These are phyloP conservation scores for Lactarius pseudohatsudake DNA, from an alignment of 768 basidiomycete species.

Conservation along the genomic window DNA sequence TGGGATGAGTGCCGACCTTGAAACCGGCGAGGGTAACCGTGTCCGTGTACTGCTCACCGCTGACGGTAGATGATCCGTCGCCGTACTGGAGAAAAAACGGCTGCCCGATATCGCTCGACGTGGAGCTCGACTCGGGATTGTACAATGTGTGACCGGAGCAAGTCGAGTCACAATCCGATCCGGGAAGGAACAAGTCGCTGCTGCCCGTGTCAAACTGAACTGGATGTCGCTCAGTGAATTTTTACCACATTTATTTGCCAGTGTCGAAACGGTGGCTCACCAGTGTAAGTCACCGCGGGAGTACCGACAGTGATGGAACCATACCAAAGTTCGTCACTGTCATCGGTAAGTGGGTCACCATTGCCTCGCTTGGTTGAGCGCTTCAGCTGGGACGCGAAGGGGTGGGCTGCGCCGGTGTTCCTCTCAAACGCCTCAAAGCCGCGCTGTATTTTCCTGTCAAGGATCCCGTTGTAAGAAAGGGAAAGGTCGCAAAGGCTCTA, in stretches of 20 bases:
- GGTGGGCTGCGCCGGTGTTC: slow-evolving; percentile 25
- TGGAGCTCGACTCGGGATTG: slow-evolving; percentile 6
- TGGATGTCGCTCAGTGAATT: background rate
- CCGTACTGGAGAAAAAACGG: slow-evolving; percentile 39
- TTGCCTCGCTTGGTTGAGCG: slow-evolving; percentile 2
- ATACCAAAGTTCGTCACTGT: slow-evolving; percentile 18
- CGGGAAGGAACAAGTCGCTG: slow-evolving; percentile 40
- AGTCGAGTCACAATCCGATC: slow-evolving; percentile 31
- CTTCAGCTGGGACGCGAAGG: slow-evolving; percentile 2
- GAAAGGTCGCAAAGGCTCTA: background rate
- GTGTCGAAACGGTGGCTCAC: background rate
- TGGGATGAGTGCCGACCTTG: slow-evolving; percentile 13
- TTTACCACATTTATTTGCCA: background rate
- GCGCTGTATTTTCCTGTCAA: slow-evolving; percentile 22
- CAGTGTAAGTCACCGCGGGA: slow-evolving; percentile 22
- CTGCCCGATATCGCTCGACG: slow-evolving; percentile 32
- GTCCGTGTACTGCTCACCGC: slow-evolving; percentile 45
- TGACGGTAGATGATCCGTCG: slow-evolving; percentile 41
- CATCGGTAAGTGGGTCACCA: slow-evolving; percentile 16
- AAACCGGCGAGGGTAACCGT: slow-evolving; percentile 42
- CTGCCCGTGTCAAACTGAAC: slow-evolving; percentile 44
- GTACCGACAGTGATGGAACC: slow-evolving; percentile 28
- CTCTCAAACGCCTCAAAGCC: slow-evolving; percentile 20
- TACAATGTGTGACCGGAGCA: slow-evolving; percentile 32
- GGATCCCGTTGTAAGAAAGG: background rate